These are phyloP conservation scores for Eimeria falciformis DNA, from an alignment of 169 alveolate genomes.

Conservation along the genomic window DNA sequence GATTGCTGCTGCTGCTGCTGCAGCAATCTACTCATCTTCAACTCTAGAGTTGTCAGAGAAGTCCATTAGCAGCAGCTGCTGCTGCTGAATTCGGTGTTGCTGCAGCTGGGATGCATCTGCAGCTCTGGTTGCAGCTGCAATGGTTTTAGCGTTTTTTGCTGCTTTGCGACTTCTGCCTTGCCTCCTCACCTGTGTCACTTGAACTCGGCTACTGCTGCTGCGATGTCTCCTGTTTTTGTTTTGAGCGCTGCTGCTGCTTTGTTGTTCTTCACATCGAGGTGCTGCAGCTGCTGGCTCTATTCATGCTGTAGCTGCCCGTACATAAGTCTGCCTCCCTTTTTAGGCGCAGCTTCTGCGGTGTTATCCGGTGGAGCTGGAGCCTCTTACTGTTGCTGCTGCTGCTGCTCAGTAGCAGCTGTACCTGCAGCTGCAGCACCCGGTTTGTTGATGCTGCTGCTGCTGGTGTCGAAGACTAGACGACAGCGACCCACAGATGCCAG, in stretches of 20 bases:
- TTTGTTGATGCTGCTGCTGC: too few species aligned
- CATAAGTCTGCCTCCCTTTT: not conserved
- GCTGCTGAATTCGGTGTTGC: not conserved
- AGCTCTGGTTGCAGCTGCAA: too few species aligned
- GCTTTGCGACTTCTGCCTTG: too few species aligned
- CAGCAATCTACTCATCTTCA: too few species aligned
- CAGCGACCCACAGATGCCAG: too few species aligned
- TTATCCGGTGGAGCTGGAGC: too few species aligned
- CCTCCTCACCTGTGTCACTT: too few species aligned
- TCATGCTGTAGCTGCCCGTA: not conserved
- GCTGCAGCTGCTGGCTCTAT: not conserved
- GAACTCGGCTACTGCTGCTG: too few species aligned
- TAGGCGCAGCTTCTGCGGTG: not conserved
- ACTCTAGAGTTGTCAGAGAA: not conserved
- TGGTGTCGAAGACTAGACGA: too few species aligned
- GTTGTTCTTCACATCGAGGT: too few species aligned
- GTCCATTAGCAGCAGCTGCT: not conserved
- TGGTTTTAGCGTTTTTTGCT: too few species aligned
- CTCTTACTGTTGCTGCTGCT: not conserved
- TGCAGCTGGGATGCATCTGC: not conserved
- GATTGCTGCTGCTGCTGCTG: not conserved
- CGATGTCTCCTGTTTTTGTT: not conserved
- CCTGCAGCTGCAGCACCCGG: not conserved
- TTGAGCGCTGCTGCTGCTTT: not conserved
- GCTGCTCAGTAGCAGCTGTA: conserved; percentile 3